phyloP scores from a whole-genome alignment of 371 early-diverging fungal species.

The Mortierella sp. region DNA sequence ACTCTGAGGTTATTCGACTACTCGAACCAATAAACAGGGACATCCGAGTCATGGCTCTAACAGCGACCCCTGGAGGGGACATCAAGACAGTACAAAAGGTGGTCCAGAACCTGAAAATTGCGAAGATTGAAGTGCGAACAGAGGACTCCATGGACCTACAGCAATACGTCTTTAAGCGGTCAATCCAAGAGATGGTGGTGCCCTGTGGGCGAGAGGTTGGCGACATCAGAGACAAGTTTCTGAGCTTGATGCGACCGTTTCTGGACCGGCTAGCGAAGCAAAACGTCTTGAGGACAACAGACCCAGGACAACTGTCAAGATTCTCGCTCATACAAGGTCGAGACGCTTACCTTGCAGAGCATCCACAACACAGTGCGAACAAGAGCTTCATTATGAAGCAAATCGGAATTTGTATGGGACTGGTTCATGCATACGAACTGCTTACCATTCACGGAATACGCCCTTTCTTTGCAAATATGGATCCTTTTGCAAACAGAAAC shows the following conservation, averaged over 20 bases:
- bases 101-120: constrained; percentile 80
- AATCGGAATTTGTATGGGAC: constrained; percentile 30
- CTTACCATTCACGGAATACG: constrained; percentile 74
- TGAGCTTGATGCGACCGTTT: constrained; percentile 57
- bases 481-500: constrained; percentile 20
- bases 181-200: constrained; percentile 74
- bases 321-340: constrained; percentile 65
- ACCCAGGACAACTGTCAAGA: constrained; percentile 59
- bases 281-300: constrained; percentile 55
- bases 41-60: constrained; percentile 89
- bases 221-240: constrained; percentile 59
- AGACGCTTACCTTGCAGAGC: constrained; percentile 50
- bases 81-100: constrained; percentile 85
- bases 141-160: constrained; percentile 91
- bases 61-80: constrained; percentile 91
- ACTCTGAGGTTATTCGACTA: constrained; percentile 75
- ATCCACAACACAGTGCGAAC: constrained; percentile 15
- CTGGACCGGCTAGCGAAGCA: constrained; percentile 62
- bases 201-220: constrained; percentile 71
- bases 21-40: constrained; percentile 63
- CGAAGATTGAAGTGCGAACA: constrained; percentile 86
- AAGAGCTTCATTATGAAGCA: constrained; percentile 54
- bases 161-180: constrained; percentile 78
- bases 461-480: constrained; percentile 67
- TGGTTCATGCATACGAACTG: constrained; percentile 67